Conservation (phyloP, 768 basidiomycete genomes). For the Rubroboletus satanas region DNA sequence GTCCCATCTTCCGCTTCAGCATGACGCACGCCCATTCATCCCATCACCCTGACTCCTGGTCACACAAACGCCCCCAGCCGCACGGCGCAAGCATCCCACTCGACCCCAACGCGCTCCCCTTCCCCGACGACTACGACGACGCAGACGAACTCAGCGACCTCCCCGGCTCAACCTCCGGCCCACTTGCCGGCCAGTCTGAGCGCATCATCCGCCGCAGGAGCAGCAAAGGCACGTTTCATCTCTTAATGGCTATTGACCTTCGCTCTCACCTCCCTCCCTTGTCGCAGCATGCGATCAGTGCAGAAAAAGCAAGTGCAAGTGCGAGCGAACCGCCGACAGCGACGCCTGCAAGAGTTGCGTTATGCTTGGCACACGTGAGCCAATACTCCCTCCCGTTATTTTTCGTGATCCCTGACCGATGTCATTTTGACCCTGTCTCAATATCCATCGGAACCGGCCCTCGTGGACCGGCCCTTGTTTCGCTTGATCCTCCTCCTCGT, state of each 20-base stretch:
- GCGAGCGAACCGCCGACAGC: slow-evolving; percentile 59
- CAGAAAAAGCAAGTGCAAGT: slow-evolving; percentile 87
- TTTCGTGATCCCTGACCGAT: slow-evolving; percentile 10
- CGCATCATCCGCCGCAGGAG: slow-evolving; percentile 66
- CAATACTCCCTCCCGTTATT: neutral
- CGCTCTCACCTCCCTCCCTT: neutral
- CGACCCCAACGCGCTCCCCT: slow-evolving; percentile 37
- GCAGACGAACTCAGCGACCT: slow-evolving; percentile 50
- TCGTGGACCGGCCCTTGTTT: neutral
- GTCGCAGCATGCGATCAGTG: slow-evolving; percentile 79
- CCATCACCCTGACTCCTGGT: slow-evolving; percentile 21
- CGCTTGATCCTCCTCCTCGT: neutral
- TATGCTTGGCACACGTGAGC: slow-evolving; percentile 66
- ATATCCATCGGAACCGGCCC: slow-evolving; percentile 7
- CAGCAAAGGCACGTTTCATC: slow-evolving; percentile 57
- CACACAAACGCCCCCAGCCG: slow-evolving; percentile 14
- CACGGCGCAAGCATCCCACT: slow-evolving; percentile 17
- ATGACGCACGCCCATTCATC: slow-evolving; percentile 20
- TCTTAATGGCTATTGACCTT: neutral
- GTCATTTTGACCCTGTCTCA: neutral
- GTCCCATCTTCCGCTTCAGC: slow-evolving; percentile 23
- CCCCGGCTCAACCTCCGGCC: slow-evolving; percentile 25
- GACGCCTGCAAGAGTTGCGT: slow-evolving; percentile 76
- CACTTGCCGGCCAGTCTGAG: slow-evolving; percentile 31
- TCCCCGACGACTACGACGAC: slow-evolving; percentile 64